phyloP scores from a whole-genome alignment of 306 rosid genomes.

The Bauhinia variegata region DNA sequence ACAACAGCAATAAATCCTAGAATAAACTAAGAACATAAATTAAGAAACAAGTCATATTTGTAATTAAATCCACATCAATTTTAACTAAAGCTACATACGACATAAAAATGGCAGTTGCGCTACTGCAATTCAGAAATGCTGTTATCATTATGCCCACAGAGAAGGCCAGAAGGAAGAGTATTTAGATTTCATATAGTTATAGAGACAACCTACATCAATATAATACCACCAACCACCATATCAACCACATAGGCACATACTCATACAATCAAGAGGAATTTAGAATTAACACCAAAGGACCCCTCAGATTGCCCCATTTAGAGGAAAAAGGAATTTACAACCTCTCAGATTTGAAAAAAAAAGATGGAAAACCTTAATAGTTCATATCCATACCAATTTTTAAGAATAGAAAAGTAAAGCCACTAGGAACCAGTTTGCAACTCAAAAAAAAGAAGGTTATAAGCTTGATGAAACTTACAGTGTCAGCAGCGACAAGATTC shows the following conservation, averaged over 20 bases:
- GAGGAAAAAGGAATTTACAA: not conserved
- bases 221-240: not conserved
- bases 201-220: not conserved
- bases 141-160: too few species aligned
- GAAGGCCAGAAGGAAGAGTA: not conserved
- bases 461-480: constrained; percentile 61
- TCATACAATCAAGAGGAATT: constrained; percentile 4
- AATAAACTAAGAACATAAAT: too few species aligned
- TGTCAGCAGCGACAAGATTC: constrained; percentile 95
- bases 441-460: constrained; percentile 8
- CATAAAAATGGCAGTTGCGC: too few species aligned
- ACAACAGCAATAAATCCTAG: too few species aligned
- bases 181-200: not conserved
- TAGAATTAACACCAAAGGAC: not conserved
- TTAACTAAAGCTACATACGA: too few species aligned
- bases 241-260: not conserved
- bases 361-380: not conserved
- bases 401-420: constrained; percentile 9
- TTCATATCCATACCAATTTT: not conserved
- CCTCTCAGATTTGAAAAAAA: not conserved
- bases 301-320: constrained; percentile 14
- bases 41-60: too few species aligned
- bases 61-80: too few species aligned
- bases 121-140: too few species aligned
- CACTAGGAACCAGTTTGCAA: constrained; percentile 11